phyloP scores from a whole-genome alignment of 2,329 filamentous ascomycete species.

The Apiospora pterosperma region DNA sequence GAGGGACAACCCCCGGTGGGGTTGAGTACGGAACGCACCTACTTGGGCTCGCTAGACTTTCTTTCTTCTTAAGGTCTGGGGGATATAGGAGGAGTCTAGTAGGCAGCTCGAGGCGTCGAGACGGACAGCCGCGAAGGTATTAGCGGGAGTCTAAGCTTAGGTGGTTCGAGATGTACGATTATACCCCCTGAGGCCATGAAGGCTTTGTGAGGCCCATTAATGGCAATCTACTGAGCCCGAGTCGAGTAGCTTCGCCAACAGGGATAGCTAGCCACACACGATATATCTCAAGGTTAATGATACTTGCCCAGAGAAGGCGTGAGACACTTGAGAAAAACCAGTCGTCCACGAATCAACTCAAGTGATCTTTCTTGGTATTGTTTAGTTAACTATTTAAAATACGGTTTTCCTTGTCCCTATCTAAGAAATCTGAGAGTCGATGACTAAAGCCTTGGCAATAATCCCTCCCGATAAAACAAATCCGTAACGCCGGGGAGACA shows the following conservation, averaged over 20 bases:
- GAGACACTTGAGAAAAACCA: not conserved
- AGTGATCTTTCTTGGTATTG: not conserved
- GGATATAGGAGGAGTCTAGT: too few relatives aligned
- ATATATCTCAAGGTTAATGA: not conserved
- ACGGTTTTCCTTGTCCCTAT: not conserved
- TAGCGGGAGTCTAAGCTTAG: not conserved
- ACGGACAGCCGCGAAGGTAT: not conserved
- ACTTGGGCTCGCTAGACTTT: not conserved
- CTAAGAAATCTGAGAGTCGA: not conserved
- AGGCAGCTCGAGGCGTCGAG: too few relatives aligned
- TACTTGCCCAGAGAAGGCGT: not conserved
- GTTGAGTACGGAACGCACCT: slow-evolving; percentile 20
- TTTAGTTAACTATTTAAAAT: too few relatives aligned
- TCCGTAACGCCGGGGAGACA: slow-evolving; percentile 40
- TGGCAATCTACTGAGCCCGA: too few relatives aligned
- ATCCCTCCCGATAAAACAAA: not conserved
- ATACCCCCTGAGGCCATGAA: not conserved
- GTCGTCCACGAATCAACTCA: not conserved
- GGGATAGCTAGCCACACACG: not conserved
- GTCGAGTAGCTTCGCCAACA: too few relatives aligned
- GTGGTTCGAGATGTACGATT: not conserved
- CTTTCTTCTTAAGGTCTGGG: not conserved
- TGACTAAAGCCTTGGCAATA: not conserved
- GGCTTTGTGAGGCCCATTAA: not conserved
- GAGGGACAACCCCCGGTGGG: slow-evolving; percentile 49